A percentile compares a stretch with the other conserved stretches of the same genome.
Conservation (phyloP, 2,329 filamentous ascomycete species). For the Fusarium austroafricanum region DNA sequence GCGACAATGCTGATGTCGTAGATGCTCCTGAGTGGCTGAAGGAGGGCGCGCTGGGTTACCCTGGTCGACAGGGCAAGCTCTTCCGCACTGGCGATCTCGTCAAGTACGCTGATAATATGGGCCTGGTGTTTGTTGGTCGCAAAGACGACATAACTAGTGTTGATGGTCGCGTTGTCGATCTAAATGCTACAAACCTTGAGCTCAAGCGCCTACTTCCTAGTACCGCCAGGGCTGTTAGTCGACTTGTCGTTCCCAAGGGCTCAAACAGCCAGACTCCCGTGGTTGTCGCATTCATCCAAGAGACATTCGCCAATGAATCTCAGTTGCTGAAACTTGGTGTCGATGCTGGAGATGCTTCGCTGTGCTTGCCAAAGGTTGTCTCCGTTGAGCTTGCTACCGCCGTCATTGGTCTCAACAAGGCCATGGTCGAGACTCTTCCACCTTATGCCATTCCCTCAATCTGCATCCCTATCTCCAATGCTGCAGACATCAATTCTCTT, state of each 20-base stretch:
- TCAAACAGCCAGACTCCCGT: slow-evolving; percentile 38
- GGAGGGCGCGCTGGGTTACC: slow-evolving; percentile 15
- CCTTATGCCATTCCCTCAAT: slow-evolving; percentile 45
- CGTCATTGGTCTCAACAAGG: slow-evolving; percentile 42
- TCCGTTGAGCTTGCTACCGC: slow-evolving; percentile 38
- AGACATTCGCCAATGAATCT: background rate
- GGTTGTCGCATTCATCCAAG: slow-evolving; percentile 37
- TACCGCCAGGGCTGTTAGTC: slow-evolving; percentile 22
- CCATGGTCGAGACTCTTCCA: slow-evolving; percentile 42
- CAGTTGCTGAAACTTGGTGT: slow-evolving; percentile 25
- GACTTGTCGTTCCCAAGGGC: slow-evolving; percentile 34
- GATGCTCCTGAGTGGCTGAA: slow-evolving; percentile 43
- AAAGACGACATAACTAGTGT: slow-evolving; percentile 40
- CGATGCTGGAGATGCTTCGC: background rate
- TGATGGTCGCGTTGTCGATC: slow-evolving; percentile 43
- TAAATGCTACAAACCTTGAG: slow-evolving; percentile 39
- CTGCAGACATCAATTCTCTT: slow-evolving; percentile 7
- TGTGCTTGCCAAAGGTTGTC: slow-evolving; percentile 27
- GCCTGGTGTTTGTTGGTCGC: slow-evolving; percentile 38
- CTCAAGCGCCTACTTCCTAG: slow-evolving; percentile 38
- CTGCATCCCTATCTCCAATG: slow-evolving; percentile 27
- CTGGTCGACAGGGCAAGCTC: slow-evolving; percentile 41
- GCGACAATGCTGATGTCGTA: slow-evolving; percentile 2
- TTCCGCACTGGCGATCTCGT: slow-evolving; percentile 44
- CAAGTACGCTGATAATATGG: slow-evolving; percentile 42